phyloP scores from a whole-genome alignment of 768 basidiomycete genomes.

The Pleurotus sapidus region DNA sequence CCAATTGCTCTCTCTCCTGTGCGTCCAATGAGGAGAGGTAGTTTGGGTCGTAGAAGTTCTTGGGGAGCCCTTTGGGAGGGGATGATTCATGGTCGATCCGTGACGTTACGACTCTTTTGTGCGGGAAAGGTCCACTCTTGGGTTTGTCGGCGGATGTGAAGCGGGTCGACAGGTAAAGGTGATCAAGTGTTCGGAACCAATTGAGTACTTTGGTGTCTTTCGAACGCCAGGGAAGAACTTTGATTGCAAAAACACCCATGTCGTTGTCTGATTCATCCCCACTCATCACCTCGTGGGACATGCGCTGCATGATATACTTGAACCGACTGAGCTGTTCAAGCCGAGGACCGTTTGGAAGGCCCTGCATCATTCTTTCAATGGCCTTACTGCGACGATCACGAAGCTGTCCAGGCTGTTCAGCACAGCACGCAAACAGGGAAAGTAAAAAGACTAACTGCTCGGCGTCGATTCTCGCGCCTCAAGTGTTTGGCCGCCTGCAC shows the following conservation, averaged over 20 bases:
- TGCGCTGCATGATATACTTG: background rate
- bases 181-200: background rate
- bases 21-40: background rate
- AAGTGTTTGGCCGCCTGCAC: no score
- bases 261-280: background rate
- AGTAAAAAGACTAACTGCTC: no score
- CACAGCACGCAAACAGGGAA: no score
- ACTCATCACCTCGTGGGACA: background rate
- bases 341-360: no score
- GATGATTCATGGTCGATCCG: background rate
- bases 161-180: background rate
- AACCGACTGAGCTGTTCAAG: no score
- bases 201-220: background rate
- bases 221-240: background rate
- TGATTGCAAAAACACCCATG: background rate
- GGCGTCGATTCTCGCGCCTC: no score
- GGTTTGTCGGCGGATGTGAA: background rate
- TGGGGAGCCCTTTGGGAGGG: background rate
- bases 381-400: no score
- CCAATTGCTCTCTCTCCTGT: background rate
- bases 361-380: no score
- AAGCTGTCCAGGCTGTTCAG: no score
- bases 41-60: background rate
- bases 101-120: background rate
- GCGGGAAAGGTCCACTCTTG: background rate